Evolutionary conservation across 768 basidiomycete species (phyloP).

Genomic region (Amylocystis lapponica): DNA sequence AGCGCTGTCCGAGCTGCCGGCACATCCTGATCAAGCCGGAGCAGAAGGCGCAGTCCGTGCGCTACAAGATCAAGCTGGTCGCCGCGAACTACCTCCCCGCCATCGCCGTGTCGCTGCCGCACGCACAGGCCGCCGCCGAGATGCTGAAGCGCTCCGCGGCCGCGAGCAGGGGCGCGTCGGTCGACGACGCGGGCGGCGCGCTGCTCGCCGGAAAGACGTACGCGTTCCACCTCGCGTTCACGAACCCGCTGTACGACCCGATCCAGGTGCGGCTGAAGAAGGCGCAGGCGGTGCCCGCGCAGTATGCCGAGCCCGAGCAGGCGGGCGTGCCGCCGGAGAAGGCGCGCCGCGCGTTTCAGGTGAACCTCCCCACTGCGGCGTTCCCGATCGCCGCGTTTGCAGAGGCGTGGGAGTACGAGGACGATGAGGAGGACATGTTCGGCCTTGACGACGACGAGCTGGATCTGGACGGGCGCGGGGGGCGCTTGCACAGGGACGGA

Average conservation of each 20-base stretch:
- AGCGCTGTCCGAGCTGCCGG: constrained; percentile 89
- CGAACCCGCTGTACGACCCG: constrained; percentile 94
- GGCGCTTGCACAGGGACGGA: constrained; percentile 41
- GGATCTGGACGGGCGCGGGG: constrained; percentile 23
- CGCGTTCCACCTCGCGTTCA: constrained; percentile 83
- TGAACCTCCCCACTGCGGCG: constrained; percentile 69
- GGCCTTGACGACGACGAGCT: constrained; percentile 41
- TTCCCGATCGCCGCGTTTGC: constrained; percentile 89
- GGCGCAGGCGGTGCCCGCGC: constrained; percentile 48
- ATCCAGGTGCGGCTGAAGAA: constrained; percentile 88
- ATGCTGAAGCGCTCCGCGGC: constrained; percentile 34
- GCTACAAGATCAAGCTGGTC: constrained; percentile 96
- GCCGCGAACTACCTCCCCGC: constrained; percentile 92
- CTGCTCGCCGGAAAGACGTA: constrained; percentile 80
- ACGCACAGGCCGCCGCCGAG: constrained; percentile 35
- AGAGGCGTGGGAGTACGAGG: constrained; percentile 98
- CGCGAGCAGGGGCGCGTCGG: constrained; percentile 31
- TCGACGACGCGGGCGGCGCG: constrained; percentile 33
- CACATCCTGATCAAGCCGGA: constrained; percentile 99
- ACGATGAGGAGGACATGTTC: constrained; percentile 79
- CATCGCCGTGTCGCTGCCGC: constrained; percentile 68
- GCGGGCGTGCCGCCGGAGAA: constrained; percentile 40
- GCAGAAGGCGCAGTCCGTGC: constrained; percentile 89
- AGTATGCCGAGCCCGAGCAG: constrained; percentile 33
- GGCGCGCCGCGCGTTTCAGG: constrained; percentile 65